Evolutionary conservation across 331 rosid genomes (phyloP).

Genomic region (Malus hybrid): DNA sequence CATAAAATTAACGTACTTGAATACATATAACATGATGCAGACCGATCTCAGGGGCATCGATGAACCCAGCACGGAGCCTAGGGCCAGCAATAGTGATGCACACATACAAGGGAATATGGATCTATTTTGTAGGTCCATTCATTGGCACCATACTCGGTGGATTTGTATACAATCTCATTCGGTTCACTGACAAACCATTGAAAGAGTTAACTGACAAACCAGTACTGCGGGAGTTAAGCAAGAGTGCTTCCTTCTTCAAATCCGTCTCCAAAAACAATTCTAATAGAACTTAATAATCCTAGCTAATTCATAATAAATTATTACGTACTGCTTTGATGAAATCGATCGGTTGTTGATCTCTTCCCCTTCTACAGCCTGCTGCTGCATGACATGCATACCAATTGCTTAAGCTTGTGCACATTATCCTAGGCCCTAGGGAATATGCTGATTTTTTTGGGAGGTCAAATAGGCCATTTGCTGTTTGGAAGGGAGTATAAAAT

Average conservation of each 20-base stretch:
- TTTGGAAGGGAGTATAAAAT: too few species aligned
- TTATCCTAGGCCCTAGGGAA: too few species aligned
- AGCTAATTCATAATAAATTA: background rate
- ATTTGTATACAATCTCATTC: slow-evolving; percentile 27
- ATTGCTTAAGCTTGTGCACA: too few species aligned
- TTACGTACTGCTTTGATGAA: background rate
- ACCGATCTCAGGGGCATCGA: slow-evolving; percentile 46
- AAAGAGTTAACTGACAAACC: slow-evolving; percentile 9
- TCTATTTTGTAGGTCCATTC: slow-evolving; percentile 31
- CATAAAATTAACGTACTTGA: background rate
- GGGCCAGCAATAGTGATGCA: slow-evolving; percentile 35
- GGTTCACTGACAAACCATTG: slow-evolving; percentile 14
- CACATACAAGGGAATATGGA: slow-evolving; percentile 32
- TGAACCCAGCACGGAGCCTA: slow-evolving; percentile 36
- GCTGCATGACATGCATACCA: background rate
- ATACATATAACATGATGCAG: slow-evolving; percentile 18
- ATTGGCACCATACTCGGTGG: slow-evolving; percentile 44
- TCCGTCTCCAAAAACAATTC: slow-evolving; percentile 3
- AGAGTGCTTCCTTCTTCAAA: slow-evolving; percentile 12
- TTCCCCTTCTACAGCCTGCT: background rate
- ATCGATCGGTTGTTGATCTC: background rate
- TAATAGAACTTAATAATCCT: background rate
- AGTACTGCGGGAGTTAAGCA: slow-evolving; percentile 4
- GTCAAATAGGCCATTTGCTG: too few species aligned
- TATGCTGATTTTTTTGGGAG: too few species aligned